A percentile compares a stretch with the other conserved stretches of the same genome.
phyloP scores from a whole-genome alignment of 352 stramenopile species.

The Phytophthora chlamydospora region DNA sequence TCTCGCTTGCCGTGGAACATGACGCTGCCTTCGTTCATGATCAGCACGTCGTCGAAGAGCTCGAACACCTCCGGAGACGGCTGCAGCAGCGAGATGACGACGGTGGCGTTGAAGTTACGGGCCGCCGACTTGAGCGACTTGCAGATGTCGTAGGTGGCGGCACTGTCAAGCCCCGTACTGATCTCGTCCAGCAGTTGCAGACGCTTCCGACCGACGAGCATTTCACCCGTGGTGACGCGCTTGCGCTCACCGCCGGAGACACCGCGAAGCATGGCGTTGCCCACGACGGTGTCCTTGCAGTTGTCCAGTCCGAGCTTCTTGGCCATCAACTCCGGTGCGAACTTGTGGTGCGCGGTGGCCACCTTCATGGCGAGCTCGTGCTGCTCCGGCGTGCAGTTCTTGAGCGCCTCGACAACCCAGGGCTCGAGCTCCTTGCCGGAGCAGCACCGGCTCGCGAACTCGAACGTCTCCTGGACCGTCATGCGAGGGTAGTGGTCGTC shows the following conservation, averaged over 20 bases:
- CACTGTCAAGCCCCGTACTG: conserved; percentile 60
- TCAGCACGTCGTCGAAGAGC: conserved; percentile 60
- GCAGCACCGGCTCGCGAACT: conserved; percentile 57
- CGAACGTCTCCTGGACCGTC: conserved; percentile 62
- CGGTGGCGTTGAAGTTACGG: conserved; percentile 49
- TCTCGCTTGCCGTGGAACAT: conserved; percentile 60
- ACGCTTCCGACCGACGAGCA: conserved; percentile 75
- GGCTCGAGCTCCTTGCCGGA: conserved; percentile 39
- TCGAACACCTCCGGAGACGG: conserved; percentile 57
- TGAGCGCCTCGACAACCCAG: conserved; percentile 45
- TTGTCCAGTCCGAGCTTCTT: conserved; percentile 64
- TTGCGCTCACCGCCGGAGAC: conserved; percentile 65
- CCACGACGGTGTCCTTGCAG: conserved; percentile 64
- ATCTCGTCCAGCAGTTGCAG: conserved; percentile 85
- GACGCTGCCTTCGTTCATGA: conserved; percentile 57
- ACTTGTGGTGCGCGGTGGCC: conserved; percentile 41
- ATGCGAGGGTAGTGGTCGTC: conserved; percentile 51
- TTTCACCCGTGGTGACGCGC: conserved; percentile 58
- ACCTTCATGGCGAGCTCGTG: conserved; percentile 46
- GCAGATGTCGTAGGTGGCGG: conserved; percentile 80
- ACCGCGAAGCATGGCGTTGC: conserved; percentile 55
- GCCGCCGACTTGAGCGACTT: conserved; percentile 68
- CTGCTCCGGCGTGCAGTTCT: conserved; percentile 42
- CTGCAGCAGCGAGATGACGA: conserved; percentile 54
- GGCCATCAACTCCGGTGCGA: conserved; percentile 34